phyloP scores from a whole-genome alignment of 2,329 filamentous ascomycete genomes.

The Xylariaceae sp. region DNA sequence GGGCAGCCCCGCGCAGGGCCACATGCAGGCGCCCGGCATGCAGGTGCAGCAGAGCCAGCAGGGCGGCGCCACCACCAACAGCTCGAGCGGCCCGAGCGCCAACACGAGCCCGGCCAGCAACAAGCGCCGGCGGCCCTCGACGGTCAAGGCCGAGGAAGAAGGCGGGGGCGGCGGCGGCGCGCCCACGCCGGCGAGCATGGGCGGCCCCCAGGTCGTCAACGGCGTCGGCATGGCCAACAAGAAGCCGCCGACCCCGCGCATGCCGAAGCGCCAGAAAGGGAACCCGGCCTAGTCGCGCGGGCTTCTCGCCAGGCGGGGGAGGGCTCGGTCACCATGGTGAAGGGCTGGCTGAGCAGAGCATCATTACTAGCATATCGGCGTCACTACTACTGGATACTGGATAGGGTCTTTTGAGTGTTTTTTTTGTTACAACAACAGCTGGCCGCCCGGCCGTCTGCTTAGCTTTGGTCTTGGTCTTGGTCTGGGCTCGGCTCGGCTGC shows the following conservation, averaged over 20 bases:
- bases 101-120: conserved; percentile 58
- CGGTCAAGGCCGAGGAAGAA: conserved; percentile 51
- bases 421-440: too few relatives aligned
- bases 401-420: too few relatives aligned
- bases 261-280: conserved; percentile 46
- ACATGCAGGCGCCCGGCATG: conserved; percentile 60
- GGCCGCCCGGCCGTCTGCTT: too few relatives aligned
- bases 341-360: too few relatives aligned
- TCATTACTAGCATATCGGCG: too few relatives aligned
- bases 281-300: conserved; percentile 24
- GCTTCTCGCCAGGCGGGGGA: too few relatives aligned
- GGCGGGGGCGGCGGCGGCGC: conserved; percentile 38
- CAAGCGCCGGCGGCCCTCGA: conserved; percentile 50
- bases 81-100: conserved; percentile 57
- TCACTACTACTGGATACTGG: too few relatives aligned
- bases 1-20: conserved; percentile 54
- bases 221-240: conserved; percentile 38
- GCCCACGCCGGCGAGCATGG: conserved; percentile 37
- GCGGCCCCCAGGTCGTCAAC: conserved; percentile 42
- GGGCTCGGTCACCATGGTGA: too few relatives aligned
- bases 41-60: conserved; percentile 61
- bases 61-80: too few relatives aligned
- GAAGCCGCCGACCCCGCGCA: conserved; percentile 50
- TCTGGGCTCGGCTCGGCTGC: too few relatives aligned
- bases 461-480: too few relatives aligned